Base-by-base conservation (phyloP, 441 rosid species). In the Iberis amara region DNA sequence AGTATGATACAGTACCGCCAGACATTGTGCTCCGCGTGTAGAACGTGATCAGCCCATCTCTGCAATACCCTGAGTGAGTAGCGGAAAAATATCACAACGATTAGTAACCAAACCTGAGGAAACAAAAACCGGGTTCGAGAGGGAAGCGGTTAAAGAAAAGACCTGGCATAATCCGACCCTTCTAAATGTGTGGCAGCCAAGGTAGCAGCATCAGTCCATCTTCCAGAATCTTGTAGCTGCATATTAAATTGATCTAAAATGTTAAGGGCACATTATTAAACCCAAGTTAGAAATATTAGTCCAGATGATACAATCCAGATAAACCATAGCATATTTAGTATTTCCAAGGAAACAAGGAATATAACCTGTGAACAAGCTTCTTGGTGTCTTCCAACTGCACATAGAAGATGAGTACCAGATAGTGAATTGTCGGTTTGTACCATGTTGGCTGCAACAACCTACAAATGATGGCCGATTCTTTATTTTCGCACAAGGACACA, bases 111-210 rank as follows among this genome's bases (percentile, higher is more conserved):
- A 38, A 6, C n/a, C 36, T 31, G 5, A 4, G 47, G 12, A 26
- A 39, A 2, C 11, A 12, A 31, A 45, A 52, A 31, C 6, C 32
- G 52, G 43, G 32, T 21, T 31, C 37, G 18, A 11, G 32, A 24
- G 10, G 44, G 31, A 39, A 37, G n/a, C 2, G 13, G 55, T 11
- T 6, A 38, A 50, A 52, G 15, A 14, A 39, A 44, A 37, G 8
- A 91, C 98, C 96, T 87, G 56, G 98, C 92, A 81, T 91, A 88
- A 73, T 91, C 98, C 48, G 98, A 82, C 69, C 98, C 98, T 68
- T 71, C 79, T 71, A 91, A 73, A 74, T 91, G 95, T 9, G 98
- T 81, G 52, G 98, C 91, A 55, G 96, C 95, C 73, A 91, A 83
- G 56, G 98, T 88, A 18, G 95, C 96, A 62, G 98, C 98, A 70